A percentile compares a stretch with the other conserved stretches of the same genome.
Conservation (phyloP, 805 yeast genomes). For the Phaffomyces antillensis region DNA sequence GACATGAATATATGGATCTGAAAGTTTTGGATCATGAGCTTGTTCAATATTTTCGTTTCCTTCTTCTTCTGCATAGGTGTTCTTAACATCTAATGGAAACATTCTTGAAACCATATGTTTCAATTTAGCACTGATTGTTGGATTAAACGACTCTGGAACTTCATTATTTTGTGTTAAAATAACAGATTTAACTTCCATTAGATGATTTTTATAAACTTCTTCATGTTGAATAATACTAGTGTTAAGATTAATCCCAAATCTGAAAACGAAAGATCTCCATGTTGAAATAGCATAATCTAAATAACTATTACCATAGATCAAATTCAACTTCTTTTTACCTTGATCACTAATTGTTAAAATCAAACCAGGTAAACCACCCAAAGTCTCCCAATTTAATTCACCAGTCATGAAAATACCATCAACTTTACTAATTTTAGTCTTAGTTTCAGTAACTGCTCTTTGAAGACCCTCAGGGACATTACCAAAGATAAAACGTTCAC, state of each 20-base stretch:
- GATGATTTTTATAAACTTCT: constrained; percentile 26
- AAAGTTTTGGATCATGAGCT: constrained; percentile 27
- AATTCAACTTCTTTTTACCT: constrained; percentile 49
- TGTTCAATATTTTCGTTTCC: constrained; percentile 17
- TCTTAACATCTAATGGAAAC: constrained; percentile 47
- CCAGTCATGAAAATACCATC: constrained; percentile 75
- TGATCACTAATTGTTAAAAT: constrained; percentile 78
- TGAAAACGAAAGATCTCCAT: constrained; percentile 83
- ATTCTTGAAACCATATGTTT: constrained; percentile 36
- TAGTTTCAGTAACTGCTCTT: constrained; percentile 57
- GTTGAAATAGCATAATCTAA: constrained; percentile 57
- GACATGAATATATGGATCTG: constrained; percentile 30
- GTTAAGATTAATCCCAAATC: constrained; percentile 56
- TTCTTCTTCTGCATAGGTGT: constrained; percentile 30
- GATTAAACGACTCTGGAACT: constrained; percentile 4
- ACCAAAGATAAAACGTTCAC: constrained; percentile 59
- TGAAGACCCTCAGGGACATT: constrained; percentile 83
- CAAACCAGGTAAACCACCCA: constrained; percentile 91
- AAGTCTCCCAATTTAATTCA: constrained; percentile 60
- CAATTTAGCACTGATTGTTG: constrained; percentile 5
- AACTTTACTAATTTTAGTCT: constrained; percentile 49
- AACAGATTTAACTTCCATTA: constrained; percentile 21
- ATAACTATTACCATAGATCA: constrained; percentile 44
- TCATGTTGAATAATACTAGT: constrained; percentile 21
- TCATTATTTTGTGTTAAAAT: constrained; percentile 2